Evolutionary conservation across 192 early-diverging fungal species (phyloP).

Genomic region (Rhizoclosmatium globosum): DNA sequence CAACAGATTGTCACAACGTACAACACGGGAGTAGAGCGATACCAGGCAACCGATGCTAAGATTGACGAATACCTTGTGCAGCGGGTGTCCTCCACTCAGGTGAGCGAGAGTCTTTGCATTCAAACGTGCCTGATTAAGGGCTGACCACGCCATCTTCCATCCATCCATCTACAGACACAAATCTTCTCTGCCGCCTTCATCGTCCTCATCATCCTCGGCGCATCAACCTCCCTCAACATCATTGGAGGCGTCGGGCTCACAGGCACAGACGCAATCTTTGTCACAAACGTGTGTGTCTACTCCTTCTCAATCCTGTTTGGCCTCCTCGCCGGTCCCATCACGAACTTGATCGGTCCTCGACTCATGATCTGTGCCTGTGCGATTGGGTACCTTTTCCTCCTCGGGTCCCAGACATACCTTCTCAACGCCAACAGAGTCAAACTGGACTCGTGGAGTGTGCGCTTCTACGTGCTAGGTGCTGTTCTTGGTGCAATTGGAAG

Average conservation of each 20-base stretch:
- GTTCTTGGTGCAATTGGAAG: background rate
- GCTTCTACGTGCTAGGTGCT: conserved; percentile 11
- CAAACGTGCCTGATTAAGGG: too few species aligned
- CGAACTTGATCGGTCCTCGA: conserved; percentile 16
- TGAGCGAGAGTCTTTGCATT: too few species aligned
- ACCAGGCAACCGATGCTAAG: too few species aligned
- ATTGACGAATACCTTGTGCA: too few species aligned
- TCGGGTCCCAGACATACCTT: conserved; percentile 2
- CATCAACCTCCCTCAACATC: background rate
- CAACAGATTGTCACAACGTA: too few species aligned
- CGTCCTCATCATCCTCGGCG: background rate
- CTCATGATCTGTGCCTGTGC: background rate
- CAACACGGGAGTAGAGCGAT: too few species aligned
- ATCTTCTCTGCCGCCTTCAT: too few species aligned
- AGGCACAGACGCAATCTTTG: background rate
- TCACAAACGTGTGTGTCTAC: background rate
- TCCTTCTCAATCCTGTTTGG: background rate
- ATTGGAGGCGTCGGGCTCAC: conserved; percentile 5
- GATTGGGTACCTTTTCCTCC: background rate
- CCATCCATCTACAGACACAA: too few species aligned
- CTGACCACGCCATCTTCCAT: too few species aligned
- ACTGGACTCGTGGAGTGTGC: background rate
- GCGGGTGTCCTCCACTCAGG: too few species aligned
- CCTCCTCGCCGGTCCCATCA: conserved; percentile 1
- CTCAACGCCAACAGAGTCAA: background rate